Evolutionary conservation across 1,139 yeast species (phyloP).

Genomic region (Lizanozyma gosingica): DNA sequence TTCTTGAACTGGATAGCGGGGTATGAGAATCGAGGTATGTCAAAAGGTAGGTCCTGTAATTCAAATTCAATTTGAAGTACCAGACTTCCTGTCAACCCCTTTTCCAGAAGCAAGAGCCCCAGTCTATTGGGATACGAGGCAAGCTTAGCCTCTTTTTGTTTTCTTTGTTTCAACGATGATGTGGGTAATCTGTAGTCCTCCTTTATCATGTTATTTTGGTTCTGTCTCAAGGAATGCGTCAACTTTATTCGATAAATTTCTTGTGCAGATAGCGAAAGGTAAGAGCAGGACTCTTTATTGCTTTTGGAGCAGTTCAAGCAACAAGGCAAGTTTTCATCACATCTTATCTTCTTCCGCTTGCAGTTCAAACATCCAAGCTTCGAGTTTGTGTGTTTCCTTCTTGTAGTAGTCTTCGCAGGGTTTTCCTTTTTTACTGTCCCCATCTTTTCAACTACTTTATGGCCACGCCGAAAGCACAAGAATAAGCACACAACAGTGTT

Average conservation of each 20-base stretch:
- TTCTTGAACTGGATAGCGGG: constrained; percentile 19
- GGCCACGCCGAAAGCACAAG: too few relatives aligned
- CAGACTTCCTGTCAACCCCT: not conserved
- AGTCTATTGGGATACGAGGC: not conserved
- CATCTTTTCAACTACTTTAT: too few relatives aligned
- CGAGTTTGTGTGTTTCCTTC: constrained; percentile 35
- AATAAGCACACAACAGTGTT: too few relatives aligned
- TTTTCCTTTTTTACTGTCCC: too few relatives aligned
- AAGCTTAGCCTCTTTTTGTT: not conserved
- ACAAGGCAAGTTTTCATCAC: constrained; percentile 37
- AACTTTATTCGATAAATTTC: constrained; percentile 20
- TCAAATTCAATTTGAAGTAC: constrained; percentile 19
- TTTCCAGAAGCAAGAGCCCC: not conserved
- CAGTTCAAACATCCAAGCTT: constrained; percentile 36
- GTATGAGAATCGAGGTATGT: constrained; percentile 15
- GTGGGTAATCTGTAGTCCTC: constrained; percentile 23
- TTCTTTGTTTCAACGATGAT: constrained; percentile 8
- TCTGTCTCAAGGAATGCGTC: constrained; percentile 21
- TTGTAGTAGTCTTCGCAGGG: constrained; percentile 7
- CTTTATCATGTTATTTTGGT: constrained; percentile 21
- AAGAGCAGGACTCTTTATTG: constrained; percentile 24
- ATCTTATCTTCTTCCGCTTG: constrained; percentile 36
- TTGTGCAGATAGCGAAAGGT: constrained; percentile 15
- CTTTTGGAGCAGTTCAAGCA: constrained; percentile 32
- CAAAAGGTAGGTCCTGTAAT: constrained; percentile 14